Evolutionary conservation across 2,329 filamentous ascomycete genomes (phyloP).

Genomic region (Dothideomycetidae sp.): DNA sequence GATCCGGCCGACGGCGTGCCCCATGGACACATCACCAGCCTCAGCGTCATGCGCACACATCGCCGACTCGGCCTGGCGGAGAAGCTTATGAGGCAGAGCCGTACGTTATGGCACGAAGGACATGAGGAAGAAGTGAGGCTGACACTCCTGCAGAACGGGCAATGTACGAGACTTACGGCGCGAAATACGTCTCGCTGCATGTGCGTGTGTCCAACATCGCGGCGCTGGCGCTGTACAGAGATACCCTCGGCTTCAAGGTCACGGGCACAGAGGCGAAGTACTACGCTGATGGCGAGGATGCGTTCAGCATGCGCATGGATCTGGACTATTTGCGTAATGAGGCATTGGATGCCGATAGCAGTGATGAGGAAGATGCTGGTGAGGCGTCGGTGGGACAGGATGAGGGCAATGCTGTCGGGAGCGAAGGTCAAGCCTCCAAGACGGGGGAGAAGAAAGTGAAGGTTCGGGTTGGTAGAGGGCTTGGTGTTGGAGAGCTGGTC

Average conservation of each 20-base stretch:
- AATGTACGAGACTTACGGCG: slow-evolving; percentile 90
- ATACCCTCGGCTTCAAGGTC: slow-evolving; percentile 77
- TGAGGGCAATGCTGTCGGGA: slow-evolving; percentile 27
- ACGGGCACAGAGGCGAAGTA: slow-evolving; percentile 80
- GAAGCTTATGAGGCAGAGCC: slow-evolving; percentile 92
- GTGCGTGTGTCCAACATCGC: slow-evolving; percentile 89
- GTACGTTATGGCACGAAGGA: no score
- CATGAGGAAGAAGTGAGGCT: no score
- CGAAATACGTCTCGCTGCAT: slow-evolving; percentile 87
- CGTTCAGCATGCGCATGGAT: slow-evolving; percentile 85
- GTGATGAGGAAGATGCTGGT: slow-evolving; percentile 23
- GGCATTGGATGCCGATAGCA: slow-evolving; percentile 34
- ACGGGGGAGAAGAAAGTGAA: slow-evolving; percentile 53
- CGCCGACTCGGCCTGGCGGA: slow-evolving; percentile 81
- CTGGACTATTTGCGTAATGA: slow-evolving; percentile 44
- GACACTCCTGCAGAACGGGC: slow-evolving; percentile 51
- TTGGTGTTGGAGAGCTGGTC: slow-evolving; percentile 65
- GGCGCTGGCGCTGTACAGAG: slow-evolving; percentile 80
- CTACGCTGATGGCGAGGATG: slow-evolving; percentile 96
- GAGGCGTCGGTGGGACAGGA: slow-evolving; percentile 26
- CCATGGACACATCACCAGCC: slow-evolving; percentile 89
- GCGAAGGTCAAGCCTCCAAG: slow-evolving; percentile 27
- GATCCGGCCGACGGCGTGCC: slow-evolving; percentile 80
- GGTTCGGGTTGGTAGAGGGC: slow-evolving; percentile 65
- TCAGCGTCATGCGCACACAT: slow-evolving; percentile 95